Evolutionary conservation across 177 flowering plant species (phyloP).

Genomic region (Vitis hybrid): DNA sequence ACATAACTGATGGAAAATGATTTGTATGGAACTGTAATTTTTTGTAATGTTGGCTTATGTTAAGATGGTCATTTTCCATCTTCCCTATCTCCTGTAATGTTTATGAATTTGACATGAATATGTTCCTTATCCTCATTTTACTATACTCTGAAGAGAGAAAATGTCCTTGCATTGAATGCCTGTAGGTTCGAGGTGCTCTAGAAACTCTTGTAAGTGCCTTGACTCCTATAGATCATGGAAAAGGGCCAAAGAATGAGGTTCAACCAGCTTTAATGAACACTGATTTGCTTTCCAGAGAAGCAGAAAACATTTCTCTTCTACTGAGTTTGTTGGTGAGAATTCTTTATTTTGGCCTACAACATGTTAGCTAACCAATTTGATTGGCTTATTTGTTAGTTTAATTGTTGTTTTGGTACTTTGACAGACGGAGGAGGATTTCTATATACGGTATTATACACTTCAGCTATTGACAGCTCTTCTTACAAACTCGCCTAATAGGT

Average conservation of each 20-base stretch:
- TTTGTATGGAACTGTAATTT: too few species aligned
- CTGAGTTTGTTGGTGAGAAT: conserved; percentile 85
- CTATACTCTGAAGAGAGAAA: not conserved
- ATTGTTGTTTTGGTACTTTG: conserved; percentile 9
- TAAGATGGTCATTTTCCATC: not conserved
- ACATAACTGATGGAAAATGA: too few species aligned
- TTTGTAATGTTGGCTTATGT: not conserved
- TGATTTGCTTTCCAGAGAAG: conserved; percentile 92
- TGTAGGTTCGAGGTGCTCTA: conserved; percentile 91
- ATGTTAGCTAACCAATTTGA: conserved; percentile 2
- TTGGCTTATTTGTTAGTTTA: not conserved
- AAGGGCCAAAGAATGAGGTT: conserved; percentile 62
- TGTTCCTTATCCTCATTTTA: not conserved
- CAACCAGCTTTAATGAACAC: conserved; percentile 90
- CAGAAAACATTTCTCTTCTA: conserved; percentile 87
- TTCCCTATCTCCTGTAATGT: not conserved
- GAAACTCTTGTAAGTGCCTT: conserved; percentile 91
- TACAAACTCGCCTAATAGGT: conserved; percentile 84
- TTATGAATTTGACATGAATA: not conserved
- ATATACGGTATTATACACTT: conserved; percentile 92
- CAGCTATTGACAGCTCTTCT: conserved; percentile 92
- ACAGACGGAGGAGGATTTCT: conserved; percentile 96
- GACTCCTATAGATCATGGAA: conserved; percentile 69
- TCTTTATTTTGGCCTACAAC: conserved; percentile 7
- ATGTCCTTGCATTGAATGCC: conserved; percentile 5